Conservation (phyloP, 2,329 filamentous ascomycete genomes). For the Penicillium nordicum region DNA sequence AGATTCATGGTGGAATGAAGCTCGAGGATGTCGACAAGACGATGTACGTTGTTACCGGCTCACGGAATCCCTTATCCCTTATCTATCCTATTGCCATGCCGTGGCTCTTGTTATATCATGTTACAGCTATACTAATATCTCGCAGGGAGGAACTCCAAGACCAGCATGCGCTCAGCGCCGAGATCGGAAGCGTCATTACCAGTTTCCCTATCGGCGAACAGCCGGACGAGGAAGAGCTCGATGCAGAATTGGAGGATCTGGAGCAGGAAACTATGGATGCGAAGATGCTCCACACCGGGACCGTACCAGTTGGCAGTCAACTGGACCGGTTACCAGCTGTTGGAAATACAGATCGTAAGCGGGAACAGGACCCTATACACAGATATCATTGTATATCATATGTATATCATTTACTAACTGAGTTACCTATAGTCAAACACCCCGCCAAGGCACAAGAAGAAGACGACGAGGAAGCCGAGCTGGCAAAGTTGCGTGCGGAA, state of each 20-base stretch:
- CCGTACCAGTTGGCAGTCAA: slow-evolving; percentile 74
- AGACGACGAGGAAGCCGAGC: slow-evolving; percentile 93
- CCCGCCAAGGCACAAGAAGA: slow-evolving; percentile 59
- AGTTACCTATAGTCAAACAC: slow-evolving; percentile 39
- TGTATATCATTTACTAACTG: slow-evolving; percentile 7
- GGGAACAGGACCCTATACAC: not conserved
- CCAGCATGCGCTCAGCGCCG: slow-evolving; percentile 87
- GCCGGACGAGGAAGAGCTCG: slow-evolving; percentile 81
- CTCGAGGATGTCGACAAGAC: slow-evolving; percentile 93
- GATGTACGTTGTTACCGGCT: slow-evolving; percentile 64
- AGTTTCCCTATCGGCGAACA: slow-evolving; percentile 63
- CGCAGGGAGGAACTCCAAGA: slow-evolving; percentile 83
- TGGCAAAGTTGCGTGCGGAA: slow-evolving; percentile 88
- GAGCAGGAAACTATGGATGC: slow-evolving; percentile 92
- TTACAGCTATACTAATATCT: slow-evolving; percentile 3
- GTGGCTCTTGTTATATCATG: not conserved
- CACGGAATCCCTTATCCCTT: not conserved
- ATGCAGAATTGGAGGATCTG: slow-evolving; percentile 77
- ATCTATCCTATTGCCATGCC: not conserved
- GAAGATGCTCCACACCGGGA: slow-evolving; percentile 86
- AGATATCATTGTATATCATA: not conserved
- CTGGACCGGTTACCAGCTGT: slow-evolving; percentile 74
- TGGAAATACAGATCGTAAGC: slow-evolving; percentile 72
- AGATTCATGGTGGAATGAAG: slow-evolving; percentile 85
- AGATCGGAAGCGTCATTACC: slow-evolving; percentile 84